Conservation (phyloP, 208 protist genomes). For the Leishmania amazonensis region DNA sequence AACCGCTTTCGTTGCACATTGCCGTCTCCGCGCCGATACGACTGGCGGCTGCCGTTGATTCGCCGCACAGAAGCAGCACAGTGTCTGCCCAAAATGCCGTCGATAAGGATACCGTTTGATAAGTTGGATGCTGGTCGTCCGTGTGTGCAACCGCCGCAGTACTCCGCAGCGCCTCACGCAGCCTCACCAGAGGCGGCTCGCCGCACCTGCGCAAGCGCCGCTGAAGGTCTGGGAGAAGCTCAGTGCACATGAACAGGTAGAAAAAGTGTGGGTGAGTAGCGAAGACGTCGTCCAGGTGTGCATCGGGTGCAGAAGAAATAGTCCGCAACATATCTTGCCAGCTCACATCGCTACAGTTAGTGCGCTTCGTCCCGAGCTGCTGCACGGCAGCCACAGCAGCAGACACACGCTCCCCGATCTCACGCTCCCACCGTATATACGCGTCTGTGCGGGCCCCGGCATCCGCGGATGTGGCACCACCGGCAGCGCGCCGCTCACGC, state of each 20-base stretch:
- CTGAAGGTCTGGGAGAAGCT: slow-evolving; percentile 10
- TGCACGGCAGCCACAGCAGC: background rate
- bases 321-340: background rate
- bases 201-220: background rate
- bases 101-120: background rate
- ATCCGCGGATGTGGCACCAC: slow-evolving; percentile 2
- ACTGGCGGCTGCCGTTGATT: background rate
- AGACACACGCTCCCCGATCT: slow-evolving; percentile 1
- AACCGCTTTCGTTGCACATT: background rate
- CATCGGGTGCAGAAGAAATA: background rate
- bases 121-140: background rate
- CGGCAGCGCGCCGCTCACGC: slow-evolving; percentile 5
- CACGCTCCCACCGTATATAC: slow-evolving; percentile 13
- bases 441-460: slow-evolving; percentile 10
- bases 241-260: slow-evolving; percentile 11
- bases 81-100: background rate
- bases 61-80: slow-evolving; percentile 7
- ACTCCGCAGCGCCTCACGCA: slow-evolving; percentile 14
- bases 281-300: slow-evolving; percentile 3
- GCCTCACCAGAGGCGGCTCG: background rate
- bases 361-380: background rate
- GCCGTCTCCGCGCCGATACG: background rate
- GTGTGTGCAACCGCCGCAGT: too few relatives aligned
- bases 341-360: background rate
- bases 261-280: slow-evolving; percentile 22